Evolutionary conservation across 768 basidiomycete genomes (phyloP).

Genomic region (Strobilomyces confusus): DNA sequence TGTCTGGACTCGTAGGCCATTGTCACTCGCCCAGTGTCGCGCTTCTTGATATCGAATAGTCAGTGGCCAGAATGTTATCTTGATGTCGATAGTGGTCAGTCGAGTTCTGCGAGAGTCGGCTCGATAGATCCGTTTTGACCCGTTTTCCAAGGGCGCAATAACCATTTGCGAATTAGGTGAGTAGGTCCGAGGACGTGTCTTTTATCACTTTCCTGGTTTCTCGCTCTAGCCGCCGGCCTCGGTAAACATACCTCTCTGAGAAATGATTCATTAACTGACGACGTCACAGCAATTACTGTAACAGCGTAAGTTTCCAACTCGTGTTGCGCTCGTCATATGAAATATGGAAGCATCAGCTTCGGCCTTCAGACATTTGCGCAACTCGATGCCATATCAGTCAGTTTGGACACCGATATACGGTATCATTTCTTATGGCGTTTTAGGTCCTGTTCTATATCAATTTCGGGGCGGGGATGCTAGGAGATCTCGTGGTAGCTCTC

Average conservation of each 20-base stretch:
- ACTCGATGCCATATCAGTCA: conserved; percentile 38
- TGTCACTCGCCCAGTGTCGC: background rate
- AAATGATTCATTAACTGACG: background rate
- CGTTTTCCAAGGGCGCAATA: conserved; percentile 24
- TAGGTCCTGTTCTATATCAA: conserved; percentile 50
- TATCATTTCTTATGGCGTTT: background rate
- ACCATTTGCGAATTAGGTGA: conserved; percentile 46
- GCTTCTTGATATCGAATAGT: conserved; percentile 29
- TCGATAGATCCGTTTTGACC: background rate
- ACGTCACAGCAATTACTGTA: conserved; percentile 41
- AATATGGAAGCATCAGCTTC: conserved; percentile 31
- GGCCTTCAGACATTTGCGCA: conserved; percentile 32
- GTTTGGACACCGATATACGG: conserved; percentile 1
- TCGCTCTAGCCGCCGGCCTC: conserved; percentile 9
- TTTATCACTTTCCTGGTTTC: background rate
- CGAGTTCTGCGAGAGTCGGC: background rate
- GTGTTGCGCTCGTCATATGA: background rate
- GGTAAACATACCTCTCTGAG: background rate
- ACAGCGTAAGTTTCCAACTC: conserved; percentile 40
- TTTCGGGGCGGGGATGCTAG: conserved; percentile 45
- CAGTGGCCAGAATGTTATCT: conserved; percentile 40
- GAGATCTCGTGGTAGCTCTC: conserved; percentile 49
- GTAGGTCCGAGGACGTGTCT: conserved; percentile 7
- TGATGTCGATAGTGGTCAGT: conserved; percentile 47
- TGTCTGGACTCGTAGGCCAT: conserved; percentile 44